These are phyloP conservation scores for Cairneyella variabilis DNA, from an alignment of 495 filamentous ascomycete species.

Conservation along the genomic window DNA sequence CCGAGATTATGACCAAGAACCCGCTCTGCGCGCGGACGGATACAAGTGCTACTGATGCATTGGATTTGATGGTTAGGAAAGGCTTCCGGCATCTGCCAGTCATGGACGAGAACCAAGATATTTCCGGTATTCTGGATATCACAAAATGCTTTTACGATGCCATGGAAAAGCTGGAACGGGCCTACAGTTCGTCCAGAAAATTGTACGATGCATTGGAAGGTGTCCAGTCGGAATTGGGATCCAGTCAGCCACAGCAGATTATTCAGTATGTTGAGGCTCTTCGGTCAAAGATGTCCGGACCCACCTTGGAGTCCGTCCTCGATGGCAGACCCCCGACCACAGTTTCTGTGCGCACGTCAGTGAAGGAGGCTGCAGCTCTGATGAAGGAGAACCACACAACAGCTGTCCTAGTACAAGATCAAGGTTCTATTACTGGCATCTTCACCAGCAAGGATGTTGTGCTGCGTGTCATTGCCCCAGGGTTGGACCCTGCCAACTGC, in stretches of 20 bases:
- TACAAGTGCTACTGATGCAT: slow-evolving; percentile 93
- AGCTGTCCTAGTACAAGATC: slow-evolving; percentile 92
- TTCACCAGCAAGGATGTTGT: slow-evolving; percentile 99
- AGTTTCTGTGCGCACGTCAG: slow-evolving; percentile 90
- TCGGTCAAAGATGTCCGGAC: slow-evolving; percentile 94
- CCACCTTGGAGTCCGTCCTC: slow-evolving; percentile 90
- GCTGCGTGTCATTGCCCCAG: slow-evolving; percentile 94
- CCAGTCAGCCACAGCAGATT: slow-evolving; percentile 95
- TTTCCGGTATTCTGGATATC: slow-evolving; percentile 96
- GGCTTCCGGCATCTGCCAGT: slow-evolving; percentile 96
- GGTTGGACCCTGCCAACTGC: slow-evolving; percentile 89
- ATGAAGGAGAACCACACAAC: slow-evolving; percentile 99
- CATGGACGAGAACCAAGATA: slow-evolving; percentile 99
- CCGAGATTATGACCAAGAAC: slow-evolving; percentile 99
- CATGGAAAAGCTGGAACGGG: slow-evolving; percentile 98
- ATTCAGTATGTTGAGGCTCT: slow-evolving; percentile 98
- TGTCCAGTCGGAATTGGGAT: slow-evolving; percentile 96
- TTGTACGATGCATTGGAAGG: slow-evolving; percentile 96
- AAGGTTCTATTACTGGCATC: slow-evolving; percentile 95
- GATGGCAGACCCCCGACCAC: slow-evolving; percentile 89
- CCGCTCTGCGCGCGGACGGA: slow-evolving; percentile 95
- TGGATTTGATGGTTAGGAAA: slow-evolving; percentile 97
- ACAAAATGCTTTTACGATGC: slow-evolving; percentile 99
- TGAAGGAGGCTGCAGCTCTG: slow-evolving; percentile 86
- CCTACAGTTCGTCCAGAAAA: slow-evolving; percentile 92